Evolutionary conservation across 345 rosid species (phyloP).

Genomic region (Euphorbia pulcherrima): DNA sequence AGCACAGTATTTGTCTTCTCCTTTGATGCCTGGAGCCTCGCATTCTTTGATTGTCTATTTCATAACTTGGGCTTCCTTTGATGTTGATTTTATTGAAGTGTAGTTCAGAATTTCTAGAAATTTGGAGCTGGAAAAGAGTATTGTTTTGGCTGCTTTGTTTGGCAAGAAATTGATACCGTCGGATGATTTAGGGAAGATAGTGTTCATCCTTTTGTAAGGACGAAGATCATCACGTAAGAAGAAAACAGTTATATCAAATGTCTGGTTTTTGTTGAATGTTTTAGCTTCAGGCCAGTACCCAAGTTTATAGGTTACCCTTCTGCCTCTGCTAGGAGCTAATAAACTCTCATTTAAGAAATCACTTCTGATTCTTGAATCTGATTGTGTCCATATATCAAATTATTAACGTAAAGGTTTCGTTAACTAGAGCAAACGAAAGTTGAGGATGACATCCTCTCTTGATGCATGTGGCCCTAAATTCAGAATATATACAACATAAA

Average conservation of each 20-base stretch:
- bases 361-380: neutral
- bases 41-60: neutral
- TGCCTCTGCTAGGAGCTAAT: accelerated
- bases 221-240: neutral
- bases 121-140: constrained; percentile 9
- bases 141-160: neutral
- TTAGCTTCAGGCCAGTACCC: neutral
- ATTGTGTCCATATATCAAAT: too few relatives aligned
- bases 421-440: too few relatives aligned
- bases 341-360: neutral
- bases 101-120: neutral
- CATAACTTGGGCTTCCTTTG: constrained; percentile 5
- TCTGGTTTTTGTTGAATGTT: neutral
- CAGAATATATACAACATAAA: too few relatives aligned
- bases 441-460: too few relatives aligned
- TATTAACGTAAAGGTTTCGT: too few relatives aligned
- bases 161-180: neutral
- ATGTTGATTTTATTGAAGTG: neutral
- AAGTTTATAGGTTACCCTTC: neutral
- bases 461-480: too few relatives aligned
- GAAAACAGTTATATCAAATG: neutral
- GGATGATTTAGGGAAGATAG: neutral
- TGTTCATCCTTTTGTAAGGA: neutral
- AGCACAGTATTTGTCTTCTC: constrained; percentile 22
- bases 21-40: constrained; percentile 13